Evolutionary conservation across 1,139 yeast species (phyloP), one percentile per base, ranked within the genome.

Genomic region (Zygosaccharomyces sapae): DNA sequence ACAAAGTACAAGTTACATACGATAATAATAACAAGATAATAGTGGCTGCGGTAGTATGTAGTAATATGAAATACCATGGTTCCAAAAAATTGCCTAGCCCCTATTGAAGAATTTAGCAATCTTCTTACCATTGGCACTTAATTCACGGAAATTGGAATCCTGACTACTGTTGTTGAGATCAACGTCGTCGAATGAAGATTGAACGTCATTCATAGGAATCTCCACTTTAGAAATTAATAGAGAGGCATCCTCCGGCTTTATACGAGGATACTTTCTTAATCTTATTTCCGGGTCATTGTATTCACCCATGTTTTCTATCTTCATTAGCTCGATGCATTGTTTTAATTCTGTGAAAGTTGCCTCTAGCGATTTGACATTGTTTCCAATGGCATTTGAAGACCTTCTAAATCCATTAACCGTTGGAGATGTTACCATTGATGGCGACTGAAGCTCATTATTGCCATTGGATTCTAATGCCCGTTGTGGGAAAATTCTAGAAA

Each of bases 331-430:
- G n/a, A 83, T 74, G 45, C 80, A 74, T 61, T 84, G 89, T 43
- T 83, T 73, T 41, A 83, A 69, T 53, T 81, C 85, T 10, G 74
- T 70, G 49, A 82, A 78, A 44, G 81, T 76, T 3, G 81, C 76
- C 46, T 74, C 73, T 38, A 76, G 59, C 1, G 79, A 73, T 37
- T 62, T 60, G 18, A 62, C 56, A 38, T 64, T 65, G 39, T 63
- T 65, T 41, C 61, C 66, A 9, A 59, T 54, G 42, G 66, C 61
- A n/a, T 66, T 57, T 1, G 66, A 54, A 2, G 59, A 54, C 22
- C 56, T 52, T 10, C 51, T 50, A 7, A 48, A 49, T 4, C 47
- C 54, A 22, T 42, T 46, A 7, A 44, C 33, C 1, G 53, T 49
- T 9, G 59, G 58, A 1, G 63, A 56, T 0, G 56, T 48, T 5